Percentiles rank a stretch among this genome's conserved stretches.
These are phyloP conservation scores for Hanseniaspora meyeri DNA, from an alignment of 805 yeast species.

Conservation along the genomic window DNA sequence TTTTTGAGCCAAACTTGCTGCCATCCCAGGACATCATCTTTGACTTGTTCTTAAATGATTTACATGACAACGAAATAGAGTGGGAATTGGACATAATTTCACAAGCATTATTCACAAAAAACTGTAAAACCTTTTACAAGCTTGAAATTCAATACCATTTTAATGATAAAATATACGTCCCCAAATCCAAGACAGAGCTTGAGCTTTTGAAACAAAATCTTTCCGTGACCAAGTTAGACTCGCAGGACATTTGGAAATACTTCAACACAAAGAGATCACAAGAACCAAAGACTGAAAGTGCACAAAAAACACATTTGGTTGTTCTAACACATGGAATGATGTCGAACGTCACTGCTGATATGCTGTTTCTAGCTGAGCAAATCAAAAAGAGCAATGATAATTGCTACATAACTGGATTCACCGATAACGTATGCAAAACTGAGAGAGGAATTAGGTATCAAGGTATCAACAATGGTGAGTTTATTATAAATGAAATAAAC, in stretches of 20 bases:
- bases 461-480: conserved; percentile 62
- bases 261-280: conserved; percentile 26
- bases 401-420: conserved; percentile 54
- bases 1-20: conserved; percentile 55
- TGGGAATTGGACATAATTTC: conserved; percentile 66
- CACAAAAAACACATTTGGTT: conserved; percentile 49
- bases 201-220: conserved; percentile 20
- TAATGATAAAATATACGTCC: conserved; percentile 19
- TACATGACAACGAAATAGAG: conserved; percentile 38
- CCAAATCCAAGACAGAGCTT: conserved; percentile 22
- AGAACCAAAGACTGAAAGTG: conserved; percentile 15
- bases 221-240: conserved; percentile 39
- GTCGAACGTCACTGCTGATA: conserved; percentile 63
- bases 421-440: conserved; percentile 63
- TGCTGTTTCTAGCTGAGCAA: conserved; percentile 60
- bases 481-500: conserved; percentile 37
- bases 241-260: conserved; percentile 60
- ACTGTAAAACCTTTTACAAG: conserved; percentile 52
- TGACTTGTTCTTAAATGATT: conserved; percentile 52
- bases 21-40: conserved; percentile 54
- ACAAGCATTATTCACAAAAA: conserved; percentile 55
- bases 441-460: conserved; percentile 66
- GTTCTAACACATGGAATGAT: conserved; percentile 67
- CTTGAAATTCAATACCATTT: conserved; percentile 37
- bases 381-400: conserved; percentile 33